Conservation (phyloP, 2,329 filamentous ascomycete genomes). For the Pseudogymnoascus sp. region DNA sequence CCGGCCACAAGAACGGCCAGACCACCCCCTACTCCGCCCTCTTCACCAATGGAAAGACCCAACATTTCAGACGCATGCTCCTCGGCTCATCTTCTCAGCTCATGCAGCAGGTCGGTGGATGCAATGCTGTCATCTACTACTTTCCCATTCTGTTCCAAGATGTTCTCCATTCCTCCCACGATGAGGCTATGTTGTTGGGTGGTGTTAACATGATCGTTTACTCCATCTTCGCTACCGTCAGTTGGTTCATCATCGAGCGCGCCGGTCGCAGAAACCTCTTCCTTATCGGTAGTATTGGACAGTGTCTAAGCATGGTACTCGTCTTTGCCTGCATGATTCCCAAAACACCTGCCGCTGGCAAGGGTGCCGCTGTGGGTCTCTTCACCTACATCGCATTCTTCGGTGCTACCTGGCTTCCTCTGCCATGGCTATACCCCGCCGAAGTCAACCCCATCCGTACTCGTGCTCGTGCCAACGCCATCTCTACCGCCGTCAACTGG, state of each 20-base stretch:
- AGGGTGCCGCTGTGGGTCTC: slow-evolving; percentile 42
- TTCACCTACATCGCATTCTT: slow-evolving; percentile 57
- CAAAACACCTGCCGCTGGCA: slow-evolving; percentile 21
- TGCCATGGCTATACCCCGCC: slow-evolving; percentile 54
- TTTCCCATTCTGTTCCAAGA: slow-evolving; percentile 44
- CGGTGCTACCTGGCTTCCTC: slow-evolving; percentile 50
- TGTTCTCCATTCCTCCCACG: slow-evolving; percentile 37
- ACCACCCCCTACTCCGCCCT: slow-evolving; percentile 33
- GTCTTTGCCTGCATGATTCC: slow-evolving; percentile 32
- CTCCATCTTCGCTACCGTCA: slow-evolving; percentile 42
- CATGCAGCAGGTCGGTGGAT: slow-evolving; percentile 43
- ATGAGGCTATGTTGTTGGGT: slow-evolving; percentile 45
- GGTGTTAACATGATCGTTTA: slow-evolving; percentile 50
- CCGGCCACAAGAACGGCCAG: slow-evolving; percentile 24
- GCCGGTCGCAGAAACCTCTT: slow-evolving; percentile 64
- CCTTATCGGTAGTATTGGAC: slow-evolving; percentile 58
- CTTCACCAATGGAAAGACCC: slow-evolving; percentile 44
- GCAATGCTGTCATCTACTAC: slow-evolving; percentile 39
- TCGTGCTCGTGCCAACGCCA: slow-evolving; percentile 53
- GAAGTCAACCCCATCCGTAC: slow-evolving; percentile 53
- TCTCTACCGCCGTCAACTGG: slow-evolving; percentile 46
- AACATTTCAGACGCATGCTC: slow-evolving; percentile 45
- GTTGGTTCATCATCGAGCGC: slow-evolving; percentile 46
- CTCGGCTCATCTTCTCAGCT: slow-evolving; percentile 42
- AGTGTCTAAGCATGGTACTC: slow-evolving; percentile 59